Base-by-base conservation (phyloP, 768 basidiomycete genomes). In the Fomitopsis serialis region DNA sequence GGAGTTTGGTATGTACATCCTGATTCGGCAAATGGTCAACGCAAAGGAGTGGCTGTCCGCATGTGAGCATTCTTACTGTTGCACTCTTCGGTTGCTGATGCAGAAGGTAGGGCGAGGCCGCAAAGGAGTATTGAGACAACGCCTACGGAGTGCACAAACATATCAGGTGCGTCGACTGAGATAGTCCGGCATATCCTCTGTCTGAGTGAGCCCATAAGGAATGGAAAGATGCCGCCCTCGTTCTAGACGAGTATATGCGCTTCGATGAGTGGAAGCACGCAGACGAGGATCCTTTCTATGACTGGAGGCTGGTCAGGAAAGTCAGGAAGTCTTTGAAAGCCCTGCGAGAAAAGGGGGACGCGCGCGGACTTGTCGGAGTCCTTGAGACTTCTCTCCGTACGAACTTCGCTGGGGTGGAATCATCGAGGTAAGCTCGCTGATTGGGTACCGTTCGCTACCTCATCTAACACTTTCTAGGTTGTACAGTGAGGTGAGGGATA, bases 341-440 rank as follows among this genome's bases (percentile, higher is more conserved):
- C 22, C 68, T 93, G 25, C 75, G 95, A 58, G 81, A 84, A 57
- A 84, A 79, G 59, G 83, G 85, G 32, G 95, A 99, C 65, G 86
- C 82, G 2, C 82, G 89, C 54, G 93, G 90, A 0, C 79, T 95
- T 45, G 78, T 96, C 42, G 94, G 92, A 3, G 89, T 98, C 0
- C 72, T 99, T 34, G 92, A 96, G 62, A 91, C 92, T 0, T 97
- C 92, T 59, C 79, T 98, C 42, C 78, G 94, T 50, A 80, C 84
- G 22, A 98, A 97, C 67, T 99, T 98, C 72, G 97, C 90, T 13
- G 97, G 91, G 0, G 84, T 91, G 3, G 95, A 97, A 70, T 90
- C 89, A 34, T 70, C 86, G 10, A 84, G 87, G 87, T 84, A 54
- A 53, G 60, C 32, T 17, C 25, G 45, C 24, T 17, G 22, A 11